phyloP scores from a whole-genome alignment of 148 eudicot species.

The Amaranthus hypochondriacus region DNA sequence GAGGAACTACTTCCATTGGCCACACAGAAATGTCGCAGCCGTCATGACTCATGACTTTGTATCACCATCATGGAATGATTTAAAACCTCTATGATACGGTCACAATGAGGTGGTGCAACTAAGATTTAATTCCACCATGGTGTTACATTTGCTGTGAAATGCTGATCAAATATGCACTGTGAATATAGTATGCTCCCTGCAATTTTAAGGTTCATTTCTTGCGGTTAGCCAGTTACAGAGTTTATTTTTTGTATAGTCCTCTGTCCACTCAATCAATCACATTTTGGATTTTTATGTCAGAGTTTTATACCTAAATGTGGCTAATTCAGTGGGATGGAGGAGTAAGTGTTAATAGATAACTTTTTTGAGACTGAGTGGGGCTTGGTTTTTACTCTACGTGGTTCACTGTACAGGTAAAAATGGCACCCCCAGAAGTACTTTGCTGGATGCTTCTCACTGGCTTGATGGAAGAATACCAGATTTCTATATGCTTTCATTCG shows the following conservation, averaged over 20 bases:
- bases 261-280: too few relatives aligned
- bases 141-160: too few relatives aligned
- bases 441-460: background rate
- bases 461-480: background rate
- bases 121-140: too few relatives aligned
- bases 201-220: conserved; percentile 7
- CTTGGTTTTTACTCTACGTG: background rate
- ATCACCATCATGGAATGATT: too few relatives aligned
- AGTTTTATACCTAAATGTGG: too few relatives aligned
- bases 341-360: background rate
- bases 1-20: too few relatives aligned
- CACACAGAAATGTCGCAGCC: too few relatives aligned
- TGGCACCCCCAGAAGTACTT: background rate
- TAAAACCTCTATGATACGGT: too few relatives aligned
- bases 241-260: background rate
- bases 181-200: background rate
- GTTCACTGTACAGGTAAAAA: background rate
- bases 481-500: background rate
- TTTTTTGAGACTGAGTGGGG: background rate
- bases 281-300: too few relatives aligned
- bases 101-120: too few relatives aligned
- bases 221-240: background rate
- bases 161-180: background rate
- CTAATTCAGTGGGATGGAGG: too few relatives aligned
- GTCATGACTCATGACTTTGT: too few relatives aligned